Percentiles rank a stretch among this genome's conserved stretches.
phyloP scores from a whole-genome alignment of 495 filamentous ascomycete species.

The Tuber indicum region DNA sequence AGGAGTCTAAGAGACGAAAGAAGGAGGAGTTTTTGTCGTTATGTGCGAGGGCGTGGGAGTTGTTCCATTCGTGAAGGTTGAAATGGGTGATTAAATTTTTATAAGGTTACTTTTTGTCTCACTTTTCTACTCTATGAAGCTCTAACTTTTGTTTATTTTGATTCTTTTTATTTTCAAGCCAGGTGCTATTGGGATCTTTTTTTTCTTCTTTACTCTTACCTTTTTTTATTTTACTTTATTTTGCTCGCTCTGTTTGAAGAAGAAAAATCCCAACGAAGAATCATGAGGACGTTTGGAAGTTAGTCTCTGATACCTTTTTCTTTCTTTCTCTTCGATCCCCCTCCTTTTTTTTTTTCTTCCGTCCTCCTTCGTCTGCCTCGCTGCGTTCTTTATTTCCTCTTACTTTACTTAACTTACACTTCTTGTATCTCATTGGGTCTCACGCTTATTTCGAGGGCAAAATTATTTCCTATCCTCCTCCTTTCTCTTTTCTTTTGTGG shows the following conservation, averaged over 20 bases:
- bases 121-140: neutral
- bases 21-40: conserved; percentile 87
- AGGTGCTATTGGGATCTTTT: conserved; percentile 34
- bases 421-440: conserved; percentile 33
- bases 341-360: conserved; percentile 21
- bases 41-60: conserved; percentile 87
- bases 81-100: neutral
- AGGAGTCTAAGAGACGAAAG: conserved; percentile 78
- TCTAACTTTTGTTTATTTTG: neutral
- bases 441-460: neutral
- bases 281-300: conserved; percentile 5
- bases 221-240: conserved; percentile 11
- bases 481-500: neutral
- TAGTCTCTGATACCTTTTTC: conserved; percentile 13
- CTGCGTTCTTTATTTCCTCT: conserved; percentile 4
- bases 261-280: neutral
- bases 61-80: conserved; percentile 73
- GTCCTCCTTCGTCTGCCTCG: conserved; percentile 8
- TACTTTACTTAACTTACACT: conserved; percentile 25
- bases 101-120: neutral
- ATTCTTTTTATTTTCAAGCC: conserved; percentile 15
- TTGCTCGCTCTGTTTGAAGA: neutral
- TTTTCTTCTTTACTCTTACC: conserved; percentile 21
- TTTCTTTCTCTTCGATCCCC: conserved; percentile 25
- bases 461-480: neutral